These are phyloP conservation scores for Monosporascus ibericus DNA, from an alignment of 2,329 filamentous ascomycete genomes.

Conservation along the genomic window DNA sequence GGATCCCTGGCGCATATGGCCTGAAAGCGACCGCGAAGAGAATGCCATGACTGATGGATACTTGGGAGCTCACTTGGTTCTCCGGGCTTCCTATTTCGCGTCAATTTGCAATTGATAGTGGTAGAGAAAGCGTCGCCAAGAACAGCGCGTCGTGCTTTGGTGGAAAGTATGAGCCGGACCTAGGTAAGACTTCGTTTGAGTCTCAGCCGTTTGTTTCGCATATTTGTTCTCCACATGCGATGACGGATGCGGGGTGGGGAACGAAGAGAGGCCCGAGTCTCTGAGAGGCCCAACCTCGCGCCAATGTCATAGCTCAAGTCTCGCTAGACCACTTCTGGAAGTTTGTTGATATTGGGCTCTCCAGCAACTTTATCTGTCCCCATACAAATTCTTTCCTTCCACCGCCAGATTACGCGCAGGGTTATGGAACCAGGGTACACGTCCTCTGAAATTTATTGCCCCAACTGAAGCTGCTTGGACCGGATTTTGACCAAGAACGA, in stretches of 20 bases:
- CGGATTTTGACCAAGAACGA: no score
- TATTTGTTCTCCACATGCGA: no score
- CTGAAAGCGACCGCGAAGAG: slow-evolving; percentile 51
- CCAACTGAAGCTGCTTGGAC: no score
- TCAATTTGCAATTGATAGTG: no score
- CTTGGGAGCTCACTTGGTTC: neutral
- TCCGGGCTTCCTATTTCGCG: neutral
- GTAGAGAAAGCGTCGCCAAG: no score
- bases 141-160: no score
- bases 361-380: neutral
- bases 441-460: neutral
- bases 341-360: slow-evolving; percentile 7
- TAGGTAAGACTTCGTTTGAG: no score
- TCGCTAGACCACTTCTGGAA: slow-evolving; percentile 5
- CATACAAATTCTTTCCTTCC: neutral
- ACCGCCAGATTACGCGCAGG: neutral
- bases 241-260: neutral
- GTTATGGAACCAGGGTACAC: neutral
- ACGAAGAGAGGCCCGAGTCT: neutral
- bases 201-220: no score
- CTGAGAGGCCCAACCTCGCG: no score
- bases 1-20: slow-evolving; percentile 61
- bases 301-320: neutral
- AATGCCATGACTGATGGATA: slow-evolving; percentile 42
- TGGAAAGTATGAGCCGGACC: no score